A percentile compares a stretch with the other conserved stretches of the same genome.
These are phyloP conservation scores for Protomyces macrosporus DNA, from an alignment of 1,139 yeast species.

Conservation along the genomic window DNA sequence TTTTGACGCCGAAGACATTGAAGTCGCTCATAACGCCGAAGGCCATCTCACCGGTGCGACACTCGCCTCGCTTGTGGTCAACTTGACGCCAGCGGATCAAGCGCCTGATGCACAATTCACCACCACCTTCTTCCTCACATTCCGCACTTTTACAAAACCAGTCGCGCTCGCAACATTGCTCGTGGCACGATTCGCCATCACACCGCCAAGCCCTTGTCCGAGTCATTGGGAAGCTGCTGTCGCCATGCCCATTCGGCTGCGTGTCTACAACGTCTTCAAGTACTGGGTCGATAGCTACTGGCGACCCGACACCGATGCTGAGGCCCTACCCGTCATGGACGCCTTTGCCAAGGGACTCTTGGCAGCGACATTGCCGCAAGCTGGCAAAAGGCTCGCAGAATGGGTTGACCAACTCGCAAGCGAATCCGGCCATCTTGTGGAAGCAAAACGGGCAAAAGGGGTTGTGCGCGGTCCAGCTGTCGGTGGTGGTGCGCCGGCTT, in stretches of 20 bases:
- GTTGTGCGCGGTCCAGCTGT: not conserved
- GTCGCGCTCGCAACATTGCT: slow-evolving; percentile 65
- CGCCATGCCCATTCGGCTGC: slow-evolving; percentile 53
- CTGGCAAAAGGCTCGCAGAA: slow-evolving; percentile 42
- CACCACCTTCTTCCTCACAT: slow-evolving; percentile 74
- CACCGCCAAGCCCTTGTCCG: slow-evolving; percentile 2
- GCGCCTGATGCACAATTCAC: slow-evolving; percentile 65
- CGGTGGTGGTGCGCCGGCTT: slow-evolving; percentile 15
- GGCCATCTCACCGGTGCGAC: slow-evolving; percentile 84
- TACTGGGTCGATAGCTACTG: slow-evolving; percentile 70
- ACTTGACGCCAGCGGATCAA: slow-evolving; percentile 65
- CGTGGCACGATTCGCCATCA: slow-evolving; percentile 55
- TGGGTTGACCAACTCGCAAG: not conserved
- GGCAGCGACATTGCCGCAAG: slow-evolving; percentile 54
- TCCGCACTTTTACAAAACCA: slow-evolving; percentile 68
- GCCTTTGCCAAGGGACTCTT: slow-evolving; percentile 41
- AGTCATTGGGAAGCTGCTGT: slow-evolving; percentile 28
- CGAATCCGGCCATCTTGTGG: not conserved
- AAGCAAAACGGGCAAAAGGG: not conserved
- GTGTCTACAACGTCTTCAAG: slow-evolving; percentile 68
- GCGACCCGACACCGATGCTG: slow-evolving; percentile 54
- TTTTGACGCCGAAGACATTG: slow-evolving; percentile 1
- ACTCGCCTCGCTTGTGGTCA: slow-evolving; percentile 70
- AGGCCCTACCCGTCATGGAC: slow-evolving; percentile 34
- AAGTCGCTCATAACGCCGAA: slow-evolving; percentile 59